Percentiles rank a stretch among this genome's conserved stretches.
These are phyloP conservation scores for Picocystis sp. DNA, from an alignment of 163 green algal genomes.

Conservation along the genomic window DNA sequence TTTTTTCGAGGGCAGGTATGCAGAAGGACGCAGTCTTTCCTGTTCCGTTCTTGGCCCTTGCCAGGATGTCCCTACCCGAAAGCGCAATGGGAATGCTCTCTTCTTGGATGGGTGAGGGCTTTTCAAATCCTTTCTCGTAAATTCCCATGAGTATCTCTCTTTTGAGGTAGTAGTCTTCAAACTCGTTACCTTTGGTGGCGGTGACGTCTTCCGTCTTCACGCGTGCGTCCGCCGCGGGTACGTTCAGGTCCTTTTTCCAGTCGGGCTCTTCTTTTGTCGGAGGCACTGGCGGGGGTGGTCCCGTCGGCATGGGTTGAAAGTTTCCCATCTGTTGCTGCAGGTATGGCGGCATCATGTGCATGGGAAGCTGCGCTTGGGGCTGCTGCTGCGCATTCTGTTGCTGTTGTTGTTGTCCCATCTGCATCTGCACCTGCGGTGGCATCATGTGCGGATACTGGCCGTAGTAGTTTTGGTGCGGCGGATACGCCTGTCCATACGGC, in stretches of 20 bases:
- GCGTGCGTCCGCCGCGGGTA: conserved; percentile 60
- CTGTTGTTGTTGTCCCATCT: conserved; percentile 6
- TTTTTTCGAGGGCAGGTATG: conserved; percentile 89
- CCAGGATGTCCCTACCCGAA: conserved; percentile 92
- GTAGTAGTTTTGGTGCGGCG: too few species aligned
- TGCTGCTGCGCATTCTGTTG: conserved; percentile 5
- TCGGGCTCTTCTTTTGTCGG: conserved; percentile 13
- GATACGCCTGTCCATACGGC: too few species aligned
- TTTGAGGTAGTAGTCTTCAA: conserved; percentile 64
- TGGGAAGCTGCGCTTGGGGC: conserved; percentile 1
- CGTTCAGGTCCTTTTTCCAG: conserved; percentile 46
- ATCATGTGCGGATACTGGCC: conserved; percentile 3
- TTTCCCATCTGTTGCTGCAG: conserved; percentile 5
- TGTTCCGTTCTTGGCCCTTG: conserved; percentile 96
- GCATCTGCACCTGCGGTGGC: conserved; percentile 7
- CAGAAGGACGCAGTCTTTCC: conserved; percentile 97
- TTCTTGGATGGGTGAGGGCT: conserved; percentile 83
- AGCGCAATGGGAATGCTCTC: conserved; percentile 96
- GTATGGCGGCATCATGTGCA: conserved; percentile 5
- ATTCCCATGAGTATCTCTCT: conserved; percentile 95
- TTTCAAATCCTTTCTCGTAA: conserved; percentile 99
- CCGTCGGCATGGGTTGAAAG: conserved; percentile 3
- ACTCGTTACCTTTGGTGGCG: conserved; percentile 86
- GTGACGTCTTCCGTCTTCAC: conserved; percentile 93
- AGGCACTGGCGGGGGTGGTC: background rate